Evolutionary conservation across 139 green algal species (phyloP), one percentile per base, ranked within the genome.

Genomic region (Limnomonas spitsbergensis): DNA sequence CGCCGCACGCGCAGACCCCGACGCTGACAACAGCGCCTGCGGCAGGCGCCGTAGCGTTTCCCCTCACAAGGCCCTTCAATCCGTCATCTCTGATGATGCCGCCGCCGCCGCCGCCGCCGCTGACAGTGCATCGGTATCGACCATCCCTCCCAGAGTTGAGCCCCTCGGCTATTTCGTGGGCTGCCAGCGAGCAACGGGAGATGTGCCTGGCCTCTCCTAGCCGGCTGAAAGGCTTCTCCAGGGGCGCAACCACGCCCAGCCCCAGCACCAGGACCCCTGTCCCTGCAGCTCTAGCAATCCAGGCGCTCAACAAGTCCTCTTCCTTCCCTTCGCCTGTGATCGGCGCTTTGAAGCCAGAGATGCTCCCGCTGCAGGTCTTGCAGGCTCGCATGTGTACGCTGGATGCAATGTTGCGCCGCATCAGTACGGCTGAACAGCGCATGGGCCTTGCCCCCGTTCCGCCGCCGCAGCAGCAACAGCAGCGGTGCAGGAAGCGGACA

Each of bases 311-410:
- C 61, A n/a, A n/a, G 6, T 20, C 27, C 61, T 34, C 9, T 72
- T 72, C 27, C 61, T 37, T 37, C n/a, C n/a, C n/a, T n/a, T n/a
- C n/a, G n/a, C n/a, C n/a, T n/a, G n/a, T n/a, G n/a, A n/a, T n/a
- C n/a, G n/a, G 27, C 24, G 61, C 26, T 20, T 34, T 72, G 61
- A 72, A 37, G 7, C 26, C 61, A 37, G 29, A n/a, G n/a, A n/a
- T n/a, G n/a, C n/a, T n/a, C n/a, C 26, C 29, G 61, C 61, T 39
- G 61, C 61, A 72, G 7, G 9, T 72, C 61, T 37, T 72, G 61
- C 26, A 72, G 27, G 26, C 61, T 34, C 26, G 61, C 27, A 34
- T 72, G 61, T 34, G 6, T 34, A 7, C 29, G 61, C 61, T 72
- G 61, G 27, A 72, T 34, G 61, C 61, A 24, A 72, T 72, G 27